Conservation (phyloP, 345 rosid genomes). For the Theobroma cacao region DNA sequence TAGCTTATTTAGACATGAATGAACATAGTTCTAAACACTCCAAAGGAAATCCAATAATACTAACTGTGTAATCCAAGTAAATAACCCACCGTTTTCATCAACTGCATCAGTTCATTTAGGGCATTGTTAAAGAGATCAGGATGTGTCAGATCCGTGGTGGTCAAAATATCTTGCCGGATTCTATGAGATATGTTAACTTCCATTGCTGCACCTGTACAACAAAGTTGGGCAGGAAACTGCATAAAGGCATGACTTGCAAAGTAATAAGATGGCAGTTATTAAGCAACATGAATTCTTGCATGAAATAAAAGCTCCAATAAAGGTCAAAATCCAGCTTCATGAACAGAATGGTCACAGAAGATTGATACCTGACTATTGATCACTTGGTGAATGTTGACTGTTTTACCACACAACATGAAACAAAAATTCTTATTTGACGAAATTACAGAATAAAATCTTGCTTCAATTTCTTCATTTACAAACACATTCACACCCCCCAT, state of each 20-base stretch:
- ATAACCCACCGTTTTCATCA: slow-evolving; percentile 68
- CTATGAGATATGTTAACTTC: slow-evolving; percentile 84
- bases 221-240: slow-evolving; percentile 9
- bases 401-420: background rate
- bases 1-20: background rate
- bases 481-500: background rate
- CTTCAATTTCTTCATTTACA: background rate
- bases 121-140: slow-evolving; percentile 65
- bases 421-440: background rate
- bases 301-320: background rate
- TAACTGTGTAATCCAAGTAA: background rate
- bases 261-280: background rate
- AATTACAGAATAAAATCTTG: background rate
- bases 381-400: background rate
- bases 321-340: background rate
- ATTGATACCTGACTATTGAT: background rate
- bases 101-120: slow-evolving; percentile 67
- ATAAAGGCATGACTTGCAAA: background rate
- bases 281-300: background rate
- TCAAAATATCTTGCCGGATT: slow-evolving; percentile 66
- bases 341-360: background rate
- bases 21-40: background rate
- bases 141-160: slow-evolving; percentile 58
- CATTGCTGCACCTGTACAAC: slow-evolving; percentile 65
- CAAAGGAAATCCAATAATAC: background rate